Percentiles rank a stretch among this genome's conserved stretches.
phyloP scores from a whole-genome alignment of 139 green algal species.

The Picochlorum sp. region DNA sequence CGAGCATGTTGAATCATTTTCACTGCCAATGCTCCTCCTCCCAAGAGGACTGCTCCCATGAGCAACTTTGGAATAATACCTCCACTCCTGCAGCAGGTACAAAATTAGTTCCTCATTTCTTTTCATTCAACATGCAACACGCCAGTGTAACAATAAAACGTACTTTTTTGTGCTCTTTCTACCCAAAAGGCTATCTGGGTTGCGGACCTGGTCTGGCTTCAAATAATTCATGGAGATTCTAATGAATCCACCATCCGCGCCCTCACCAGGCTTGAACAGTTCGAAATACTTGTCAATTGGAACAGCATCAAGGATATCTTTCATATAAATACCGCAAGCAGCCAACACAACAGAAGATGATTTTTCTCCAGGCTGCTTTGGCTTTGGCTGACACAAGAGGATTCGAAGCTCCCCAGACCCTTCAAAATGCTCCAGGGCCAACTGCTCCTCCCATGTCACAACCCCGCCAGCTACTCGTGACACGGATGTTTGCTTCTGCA shows the following conservation, averaged over 20 bases:
- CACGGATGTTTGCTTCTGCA: constrained; percentile 44
- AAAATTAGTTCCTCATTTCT: neutral
- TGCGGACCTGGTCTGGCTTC: constrained; percentile 23
- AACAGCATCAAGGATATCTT: constrained; percentile 80
- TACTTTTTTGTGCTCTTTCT: constrained; percentile 1
- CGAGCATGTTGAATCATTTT: neutral
- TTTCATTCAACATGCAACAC: neutral
- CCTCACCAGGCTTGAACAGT: constrained; percentile 73
- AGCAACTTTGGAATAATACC: constrained; percentile 7
- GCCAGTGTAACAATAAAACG: neutral
- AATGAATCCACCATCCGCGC: constrained; percentile 73
- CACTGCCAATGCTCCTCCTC: constrained; percentile 2
- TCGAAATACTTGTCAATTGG: constrained; percentile 95
- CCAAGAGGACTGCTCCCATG: constrained; percentile 1
- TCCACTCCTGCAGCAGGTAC: neutral
- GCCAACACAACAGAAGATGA: constrained; percentile 58
- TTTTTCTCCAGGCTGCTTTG: constrained; percentile 26
- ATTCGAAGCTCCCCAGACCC: constrained; percentile 71
- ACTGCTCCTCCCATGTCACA: constrained; percentile 56
- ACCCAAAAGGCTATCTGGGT: neutral
- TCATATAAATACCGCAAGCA: constrained; percentile 83
- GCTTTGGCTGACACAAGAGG: constrained; percentile 77
- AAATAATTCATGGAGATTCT: constrained; percentile 64
- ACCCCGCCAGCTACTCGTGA: constrained; percentile 29
- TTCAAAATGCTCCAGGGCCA: constrained; percentile 69